Evolutionary conservation across 192 early-diverging fungal species (phyloP).

Genomic region (Backusella macrospora): DNA sequence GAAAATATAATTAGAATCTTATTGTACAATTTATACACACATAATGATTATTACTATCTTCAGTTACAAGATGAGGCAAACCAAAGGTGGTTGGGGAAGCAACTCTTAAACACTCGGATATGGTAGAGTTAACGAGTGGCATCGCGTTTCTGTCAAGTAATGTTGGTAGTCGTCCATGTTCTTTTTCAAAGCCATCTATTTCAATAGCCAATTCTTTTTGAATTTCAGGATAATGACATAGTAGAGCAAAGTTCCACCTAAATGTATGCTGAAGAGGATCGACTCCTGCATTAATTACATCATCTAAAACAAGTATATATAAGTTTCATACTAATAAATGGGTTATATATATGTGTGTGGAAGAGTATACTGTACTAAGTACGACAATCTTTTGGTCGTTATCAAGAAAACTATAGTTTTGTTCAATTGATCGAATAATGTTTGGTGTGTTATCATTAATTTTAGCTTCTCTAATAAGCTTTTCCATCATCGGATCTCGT

Average conservation of each 20-base stretch:
- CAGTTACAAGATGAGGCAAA: background rate
- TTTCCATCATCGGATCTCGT: background rate
- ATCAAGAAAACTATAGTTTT: background rate
- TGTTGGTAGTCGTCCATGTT: background rate
- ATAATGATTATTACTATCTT: background rate
- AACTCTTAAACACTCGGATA: no score
- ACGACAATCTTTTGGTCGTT: background rate
- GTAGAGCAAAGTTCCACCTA: background rate
- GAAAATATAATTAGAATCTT: no score
- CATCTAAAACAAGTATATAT: background rate
- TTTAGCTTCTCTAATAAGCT: background rate
- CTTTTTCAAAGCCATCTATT: background rate
- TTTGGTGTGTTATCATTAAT: background rate
- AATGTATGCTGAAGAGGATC: background rate
- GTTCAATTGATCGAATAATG: background rate
- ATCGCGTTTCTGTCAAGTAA: background rate
- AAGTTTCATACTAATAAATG: no score
- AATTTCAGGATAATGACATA: constrained; percentile 9
- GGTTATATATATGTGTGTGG: background rate
- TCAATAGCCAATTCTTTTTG: background rate
- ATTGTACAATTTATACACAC: no score
- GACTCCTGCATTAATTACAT: background rate
- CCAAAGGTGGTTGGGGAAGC: no score
- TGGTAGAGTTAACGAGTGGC: background rate
- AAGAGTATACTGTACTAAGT: background rate